Percentiles rank a stretch among this genome's conserved stretches.
phyloP scores from a whole-genome alignment of 306 rosid species.

The Citrullus amarus region DNA sequence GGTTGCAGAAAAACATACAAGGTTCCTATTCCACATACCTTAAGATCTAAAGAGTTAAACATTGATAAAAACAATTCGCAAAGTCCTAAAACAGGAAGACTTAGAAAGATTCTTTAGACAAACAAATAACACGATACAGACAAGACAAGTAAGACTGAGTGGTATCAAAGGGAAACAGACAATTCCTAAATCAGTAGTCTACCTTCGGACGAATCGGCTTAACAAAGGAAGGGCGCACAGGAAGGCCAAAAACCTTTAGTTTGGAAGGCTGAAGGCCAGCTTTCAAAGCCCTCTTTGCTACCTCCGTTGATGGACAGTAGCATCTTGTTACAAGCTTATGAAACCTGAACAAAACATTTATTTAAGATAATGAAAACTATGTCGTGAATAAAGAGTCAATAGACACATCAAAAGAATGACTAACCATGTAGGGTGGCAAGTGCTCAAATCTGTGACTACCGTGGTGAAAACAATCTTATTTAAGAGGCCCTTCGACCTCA shows the following conservation, averaged over 20 bases:
- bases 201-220: constrained; percentile 89
- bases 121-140: neutral
- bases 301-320: constrained; percentile 89
- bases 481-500: constrained; percentile 81
- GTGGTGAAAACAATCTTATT: constrained; percentile 91
- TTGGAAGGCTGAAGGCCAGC: constrained; percentile 85
- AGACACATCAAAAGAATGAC: constrained; percentile 12
- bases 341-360: constrained; percentile 50
- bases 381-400: neutral
- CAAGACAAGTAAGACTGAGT: neutral
- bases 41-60: neutral
- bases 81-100: neutral
- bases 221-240: constrained; percentile 77
- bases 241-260: constrained; percentile 82
- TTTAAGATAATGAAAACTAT: constrained; percentile 19
- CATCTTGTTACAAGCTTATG: constrained; percentile 98
- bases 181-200: constrained; percentile 8
- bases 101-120: neutral
- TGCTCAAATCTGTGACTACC: constrained; percentile 93
- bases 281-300: constrained; percentile 68
- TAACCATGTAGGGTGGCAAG: constrained; percentile 98
- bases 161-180: neutral
- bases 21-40: neutral
- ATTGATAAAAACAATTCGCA: neutral
- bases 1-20: neutral